A percentile compares a stretch with the other conserved stretches of the same genome.
These are phyloP conservation scores for Coemansia brasiliensis DNA, from an alignment of 192 early-diverging fungal genomes.

Conservation along the genomic window DNA sequence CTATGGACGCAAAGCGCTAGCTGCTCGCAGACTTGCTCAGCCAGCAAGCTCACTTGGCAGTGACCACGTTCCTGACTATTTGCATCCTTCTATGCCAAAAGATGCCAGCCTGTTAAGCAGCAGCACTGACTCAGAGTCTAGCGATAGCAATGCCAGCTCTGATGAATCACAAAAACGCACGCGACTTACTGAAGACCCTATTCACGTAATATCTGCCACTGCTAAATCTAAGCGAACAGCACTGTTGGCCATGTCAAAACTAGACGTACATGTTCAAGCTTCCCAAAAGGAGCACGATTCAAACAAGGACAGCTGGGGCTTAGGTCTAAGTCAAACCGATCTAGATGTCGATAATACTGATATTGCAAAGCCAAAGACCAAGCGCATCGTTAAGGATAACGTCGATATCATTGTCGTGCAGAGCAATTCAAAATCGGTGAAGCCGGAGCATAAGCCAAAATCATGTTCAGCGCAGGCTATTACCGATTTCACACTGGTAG, in stretches of 20 bases:
- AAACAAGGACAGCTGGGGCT: constrained; percentile 37
- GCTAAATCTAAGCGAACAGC: constrained; percentile 24
- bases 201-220: not conserved
- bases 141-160: constrained; percentile 9
- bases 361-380: not conserved
- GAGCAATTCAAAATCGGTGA: not conserved
- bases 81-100: not conserved
- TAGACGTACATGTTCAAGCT: constrained; percentile 24
- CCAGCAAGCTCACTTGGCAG: constrained; percentile 1
- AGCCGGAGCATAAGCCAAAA: not conserved
- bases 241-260: constrained; percentile 28
- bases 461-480: not conserved
- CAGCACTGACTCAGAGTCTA: not conserved
- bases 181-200: not conserved
- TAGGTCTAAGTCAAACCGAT: constrained; percentile 1
- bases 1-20: constrained; percentile 48
- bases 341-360: not conserved
- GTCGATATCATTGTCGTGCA: constrained; percentile 3
- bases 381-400: constrained; percentile 8
- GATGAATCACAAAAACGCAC: constrained; percentile 8
- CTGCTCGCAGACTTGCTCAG: constrained; percentile 37
- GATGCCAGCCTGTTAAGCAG: not conserved
- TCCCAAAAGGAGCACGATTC: constrained; percentile 3
- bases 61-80: not conserved
- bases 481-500: not conserved